phyloP scores from a whole-genome alignment of 768 basidiomycete species.

The Hydnum rufescens region DNA sequence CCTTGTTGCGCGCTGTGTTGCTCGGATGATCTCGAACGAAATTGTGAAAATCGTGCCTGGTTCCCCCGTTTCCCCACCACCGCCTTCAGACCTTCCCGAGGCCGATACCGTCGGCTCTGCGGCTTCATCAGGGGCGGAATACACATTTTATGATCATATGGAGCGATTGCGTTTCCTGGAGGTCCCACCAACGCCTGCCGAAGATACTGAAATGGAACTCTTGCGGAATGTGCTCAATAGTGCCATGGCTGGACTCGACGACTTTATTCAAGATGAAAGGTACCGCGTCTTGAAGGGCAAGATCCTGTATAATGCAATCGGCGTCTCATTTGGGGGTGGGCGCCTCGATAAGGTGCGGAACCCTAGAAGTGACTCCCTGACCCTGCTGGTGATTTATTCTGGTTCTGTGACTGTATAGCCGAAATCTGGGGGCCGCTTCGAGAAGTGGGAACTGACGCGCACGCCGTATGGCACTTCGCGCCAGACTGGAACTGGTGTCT shows the following conservation, averaged over 20 bases:
- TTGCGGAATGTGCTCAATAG: slow-evolving; percentile 34
- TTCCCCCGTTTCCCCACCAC: slow-evolving; percentile 5
- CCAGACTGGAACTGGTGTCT: slow-evolving; percentile 60
- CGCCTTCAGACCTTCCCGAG: slow-evolving; percentile 16
- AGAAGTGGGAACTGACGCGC: slow-evolving; percentile 54
- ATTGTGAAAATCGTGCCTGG: slow-evolving; percentile 28
- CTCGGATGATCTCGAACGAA: slow-evolving; percentile 47
- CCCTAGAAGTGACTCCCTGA: slow-evolving; percentile 24
- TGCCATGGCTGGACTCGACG: slow-evolving; percentile 45
- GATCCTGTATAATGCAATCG: slow-evolving; percentile 60
- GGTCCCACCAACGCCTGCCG: slow-evolving; percentile 18
- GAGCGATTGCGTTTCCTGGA: slow-evolving; percentile 56
- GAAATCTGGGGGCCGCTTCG: slow-evolving; percentile 15
- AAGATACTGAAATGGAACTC: slow-evolving; percentile 30
- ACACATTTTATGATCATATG: slow-evolving; percentile 53
- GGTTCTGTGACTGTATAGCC: slow-evolving; percentile 5
- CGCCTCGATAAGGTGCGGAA: slow-evolving; percentile 45
- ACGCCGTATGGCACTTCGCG: slow-evolving; percentile 55
- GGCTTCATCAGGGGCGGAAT: slow-evolving; percentile 19
- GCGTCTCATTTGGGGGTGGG: slow-evolving; percentile 45
- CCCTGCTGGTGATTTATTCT: too few species aligned
- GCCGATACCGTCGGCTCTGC: not conserved
- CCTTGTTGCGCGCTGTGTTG: slow-evolving; percentile 52
- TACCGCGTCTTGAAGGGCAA: slow-evolving; percentile 43
- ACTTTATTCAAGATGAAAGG: slow-evolving; percentile 44